phyloP scores from a whole-genome alignment of 2,329 filamentous ascomycete genomes.

The Fonsecaea pedrosoi region DNA sequence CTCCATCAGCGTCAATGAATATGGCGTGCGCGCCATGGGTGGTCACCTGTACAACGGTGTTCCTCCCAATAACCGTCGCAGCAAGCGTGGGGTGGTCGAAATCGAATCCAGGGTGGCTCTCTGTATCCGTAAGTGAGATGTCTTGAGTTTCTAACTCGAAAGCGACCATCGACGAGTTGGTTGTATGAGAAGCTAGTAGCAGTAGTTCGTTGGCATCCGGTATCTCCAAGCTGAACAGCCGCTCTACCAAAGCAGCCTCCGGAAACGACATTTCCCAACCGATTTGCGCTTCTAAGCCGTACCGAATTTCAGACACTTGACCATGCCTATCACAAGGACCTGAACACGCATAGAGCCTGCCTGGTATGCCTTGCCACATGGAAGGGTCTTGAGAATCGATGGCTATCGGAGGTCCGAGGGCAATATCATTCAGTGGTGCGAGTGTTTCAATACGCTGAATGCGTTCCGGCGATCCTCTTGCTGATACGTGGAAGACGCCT shows the following conservation, averaged over 20 bases:
- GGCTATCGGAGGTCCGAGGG: slow-evolving; percentile 28
- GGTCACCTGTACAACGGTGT: slow-evolving; percentile 53
- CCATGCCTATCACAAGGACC: slow-evolving; percentile 56
- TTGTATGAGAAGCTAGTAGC: slow-evolving; percentile 52
- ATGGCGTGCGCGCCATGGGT: slow-evolving; percentile 26
- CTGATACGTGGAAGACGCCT: slow-evolving; percentile 73
- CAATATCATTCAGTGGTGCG: slow-evolving; percentile 59
- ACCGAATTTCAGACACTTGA: slow-evolving; percentile 70
- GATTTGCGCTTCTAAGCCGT: slow-evolving; percentile 73
- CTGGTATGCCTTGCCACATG: slow-evolving; percentile 12
- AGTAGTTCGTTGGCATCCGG: slow-evolving; percentile 45
- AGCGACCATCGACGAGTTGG: slow-evolving; percentile 49
- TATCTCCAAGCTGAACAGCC: slow-evolving; percentile 54
- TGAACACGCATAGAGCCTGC: slow-evolving; percentile 33
- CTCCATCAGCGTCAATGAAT: slow-evolving; percentile 1
- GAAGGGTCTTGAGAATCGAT: slow-evolving; percentile 7
- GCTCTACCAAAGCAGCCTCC: slow-evolving; percentile 49
- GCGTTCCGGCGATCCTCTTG: slow-evolving; percentile 61
- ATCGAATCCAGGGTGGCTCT: slow-evolving; percentile 48
- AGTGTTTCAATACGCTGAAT: slow-evolving; percentile 70
- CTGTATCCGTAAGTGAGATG: slow-evolving; percentile 49
- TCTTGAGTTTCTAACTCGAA: slow-evolving; percentile 49
- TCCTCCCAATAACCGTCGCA: slow-evolving; percentile 47
- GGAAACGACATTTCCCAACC: slow-evolving; percentile 54
- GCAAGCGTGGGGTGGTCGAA: slow-evolving; percentile 53